Evolutionary conservation across 2,329 filamentous ascomycete genomes (phyloP), one percentile per base, ranked within the genome.

Genomic region (Aaosphaeria arxii): DNA sequence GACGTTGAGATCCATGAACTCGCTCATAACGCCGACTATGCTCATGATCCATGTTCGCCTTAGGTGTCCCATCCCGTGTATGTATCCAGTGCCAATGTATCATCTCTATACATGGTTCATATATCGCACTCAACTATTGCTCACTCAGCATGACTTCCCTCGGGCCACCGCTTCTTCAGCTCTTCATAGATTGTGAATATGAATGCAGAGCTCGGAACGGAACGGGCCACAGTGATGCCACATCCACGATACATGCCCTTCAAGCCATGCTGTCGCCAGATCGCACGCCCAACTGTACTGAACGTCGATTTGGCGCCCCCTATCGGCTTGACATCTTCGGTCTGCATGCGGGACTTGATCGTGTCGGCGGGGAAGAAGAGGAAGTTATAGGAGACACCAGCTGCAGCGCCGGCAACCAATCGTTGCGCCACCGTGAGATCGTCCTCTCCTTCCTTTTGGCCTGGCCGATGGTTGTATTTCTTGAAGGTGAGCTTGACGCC

Each of bases 291-390:
- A 50, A 95, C 90, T 35, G 79, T 75, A 74, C 79, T 81, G 63
- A 99, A 97, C 0, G 84, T 86, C 39, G 80, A 81, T 45, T 80
- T 79, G 47, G 74, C 72, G 2, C 75, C 75, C 24, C 76, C 72
- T 6, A 77, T 58, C 9, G 71, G 75, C 31, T 79, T 81, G 40
- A 89, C 76, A 5, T 91, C 86, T 45, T 87, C 81, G 0, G 94
- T 99, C 74, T 99, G 94, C 86, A 99, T 96, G 42, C 92, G 85
- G 13, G 89, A 95, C 74, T 99, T 99, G 76, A 99, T 87, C 1
- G 94, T 99, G 69, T 99, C 94, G 43, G 94, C 94, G 0, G 94
- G 94, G 69, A 94, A 99, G 77, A 97, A 96, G 24, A 95, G 75
- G 67, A 97, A 97, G 69, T 99, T 99, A 74, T 99, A 99, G 33